These are phyloP conservation scores for Rubus parviflorus DNA, from an alignment of 306 rosid genomes.

Conservation along the genomic window DNA sequence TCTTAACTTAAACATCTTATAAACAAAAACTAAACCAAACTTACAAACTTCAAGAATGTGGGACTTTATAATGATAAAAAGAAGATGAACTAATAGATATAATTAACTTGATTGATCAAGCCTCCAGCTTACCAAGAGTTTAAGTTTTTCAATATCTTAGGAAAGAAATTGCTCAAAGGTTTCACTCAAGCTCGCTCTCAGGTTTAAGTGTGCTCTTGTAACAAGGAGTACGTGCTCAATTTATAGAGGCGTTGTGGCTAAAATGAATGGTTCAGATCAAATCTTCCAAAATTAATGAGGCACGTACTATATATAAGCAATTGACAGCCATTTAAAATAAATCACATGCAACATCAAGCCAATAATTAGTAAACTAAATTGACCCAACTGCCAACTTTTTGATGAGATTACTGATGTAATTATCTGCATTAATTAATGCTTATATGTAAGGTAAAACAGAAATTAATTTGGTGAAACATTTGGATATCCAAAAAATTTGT, in stretches of 20 bases:
- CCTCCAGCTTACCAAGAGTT: slow-evolving; percentile 11
- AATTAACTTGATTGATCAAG: not conserved
- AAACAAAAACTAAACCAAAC: not conserved
- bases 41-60: not conserved
- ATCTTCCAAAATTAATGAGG: not conserved
- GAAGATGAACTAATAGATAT: not conserved
- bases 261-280: slow-evolving; percentile 10
- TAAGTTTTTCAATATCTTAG: not conserved
- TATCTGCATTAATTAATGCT: not conserved
- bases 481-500: not conserved
- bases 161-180: not conserved
- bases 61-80: not conserved
- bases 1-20: no score
- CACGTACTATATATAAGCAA: not conserved
- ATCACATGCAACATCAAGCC: not conserved
- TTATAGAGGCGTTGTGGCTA: not conserved
- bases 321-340: not conserved
- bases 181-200: not conserved
- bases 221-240: slow-evolving; percentile 5
- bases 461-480: not conserved
- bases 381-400: not conserved
- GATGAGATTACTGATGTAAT: not conserved
- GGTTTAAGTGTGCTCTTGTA: slow-evolving; percentile 5
- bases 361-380: not conserved
- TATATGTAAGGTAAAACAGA: no score